Evolutionary conservation across 2,329 filamentous ascomycete genomes (phyloP), one percentile per base, ranked within the genome.

Genomic region (Microdochium nivale): DNA sequence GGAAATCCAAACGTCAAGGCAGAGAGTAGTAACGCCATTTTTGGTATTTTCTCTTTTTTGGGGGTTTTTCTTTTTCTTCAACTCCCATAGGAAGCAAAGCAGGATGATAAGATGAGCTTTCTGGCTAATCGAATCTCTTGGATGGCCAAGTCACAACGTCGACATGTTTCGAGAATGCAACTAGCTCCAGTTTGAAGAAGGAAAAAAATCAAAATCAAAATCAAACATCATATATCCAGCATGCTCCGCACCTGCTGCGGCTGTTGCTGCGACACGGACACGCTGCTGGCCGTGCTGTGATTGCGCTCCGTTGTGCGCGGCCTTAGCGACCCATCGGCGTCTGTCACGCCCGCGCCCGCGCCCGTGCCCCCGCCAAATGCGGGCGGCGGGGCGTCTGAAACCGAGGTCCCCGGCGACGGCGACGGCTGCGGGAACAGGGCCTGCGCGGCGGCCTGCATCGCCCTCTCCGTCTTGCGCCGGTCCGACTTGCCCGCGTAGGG

Each of bases 241-340:
- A 83, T 83, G 60, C 79, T 82, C 58, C 67, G 70, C 5, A 81
- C 65, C 58, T 79, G 73, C 60, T 80, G 76, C n/a, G 78, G 76
- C 51, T 71, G 40, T 19, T 44, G 72, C n/a, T 63, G 68, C 7
- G 62, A 67, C 13, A 75, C 65, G 4, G 77, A 80, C 47, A 70
- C 63, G n/a, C 65, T 67, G 33, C 77, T 78, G 47, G 65, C 70
- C 1, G 69, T 67, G 55, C 76, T 79, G 43, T 68, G 64, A 50
- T 72, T 75, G 47, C 76, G 68, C 27, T 66, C 68, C 11, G 62
- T 66, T 2, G 64, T 65, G 3, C 58, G 60, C 16, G 66, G 61
- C 25, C 65, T 58, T 19, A 53, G 54, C 51, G 51, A 21, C 27
- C 25, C 11, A 55, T 51, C n/a, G n/a, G 25, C 40, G 14, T n/a